phyloP scores from a whole-genome alignment of 495 filamentous ascomycete species.

The Lasiosphaeria ovina region DNA sequence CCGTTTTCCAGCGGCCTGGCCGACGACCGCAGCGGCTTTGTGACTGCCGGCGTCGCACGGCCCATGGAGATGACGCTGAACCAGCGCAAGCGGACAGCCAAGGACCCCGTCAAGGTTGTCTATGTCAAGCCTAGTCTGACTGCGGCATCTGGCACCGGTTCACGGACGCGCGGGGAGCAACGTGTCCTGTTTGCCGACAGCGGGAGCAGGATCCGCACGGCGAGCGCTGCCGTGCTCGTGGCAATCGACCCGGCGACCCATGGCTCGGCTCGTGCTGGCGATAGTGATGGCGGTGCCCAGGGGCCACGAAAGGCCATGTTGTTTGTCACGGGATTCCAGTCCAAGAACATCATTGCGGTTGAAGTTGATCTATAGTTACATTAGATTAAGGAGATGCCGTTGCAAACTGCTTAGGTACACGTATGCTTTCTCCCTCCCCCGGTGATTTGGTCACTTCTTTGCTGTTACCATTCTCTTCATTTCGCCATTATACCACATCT shows the following conservation, averaged over 20 bases:
- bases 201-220: slow-evolving; percentile 48
- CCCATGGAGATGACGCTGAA: slow-evolving; percentile 35
- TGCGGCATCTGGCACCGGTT: too few species aligned
- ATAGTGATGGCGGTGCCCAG: slow-evolving; percentile 21
- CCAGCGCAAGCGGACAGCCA: slow-evolving; percentile 35
- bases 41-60: slow-evolving; percentile 50
- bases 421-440: not conserved
- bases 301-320: slow-evolving; percentile 51
- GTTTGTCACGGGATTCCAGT: slow-evolving; percentile 57
- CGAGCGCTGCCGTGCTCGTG: slow-evolving; percentile 54
- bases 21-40: slow-evolving; percentile 54
- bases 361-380: slow-evolving; percentile 48
- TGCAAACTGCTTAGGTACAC: too few species aligned
- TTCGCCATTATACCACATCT: not conserved
- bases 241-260: slow-evolving; percentile 42
- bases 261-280: slow-evolving; percentile 1
- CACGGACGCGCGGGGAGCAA: slow-evolving; percentile 34
- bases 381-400: not conserved
- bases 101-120: slow-evolving; percentile 50
- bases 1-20: slow-evolving; percentile 50
- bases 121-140: slow-evolving; percentile 29
- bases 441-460: not conserved
- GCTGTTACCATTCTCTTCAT: not conserved
- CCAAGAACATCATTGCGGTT: slow-evolving; percentile 51
- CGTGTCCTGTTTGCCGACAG: slow-evolving; percentile 59